Evolutionary conservation across 75 land plant genomes (phyloP).

Genomic region (Isoetes taiwanensis): DNA sequence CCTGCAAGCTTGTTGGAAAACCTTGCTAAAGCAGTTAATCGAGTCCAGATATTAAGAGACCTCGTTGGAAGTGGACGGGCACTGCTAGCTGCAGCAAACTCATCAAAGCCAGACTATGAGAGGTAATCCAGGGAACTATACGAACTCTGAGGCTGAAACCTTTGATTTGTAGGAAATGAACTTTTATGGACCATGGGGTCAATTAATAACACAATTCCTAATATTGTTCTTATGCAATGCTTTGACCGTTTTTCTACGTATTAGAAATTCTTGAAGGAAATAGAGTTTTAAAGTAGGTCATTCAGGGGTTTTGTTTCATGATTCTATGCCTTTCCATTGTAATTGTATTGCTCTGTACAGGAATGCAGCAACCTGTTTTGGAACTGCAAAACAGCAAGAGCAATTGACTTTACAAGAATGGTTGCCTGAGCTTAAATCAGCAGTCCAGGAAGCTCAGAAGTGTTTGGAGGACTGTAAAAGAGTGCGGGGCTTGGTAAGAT

Average conservation of each 20-base stretch:
- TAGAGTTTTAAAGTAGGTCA: too few species aligned
- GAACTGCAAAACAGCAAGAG: constrained; percentile 68
- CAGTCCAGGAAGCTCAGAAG: constrained; percentile 69
- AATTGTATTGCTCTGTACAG: constrained; percentile 25
- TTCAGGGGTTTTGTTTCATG: too few species aligned
- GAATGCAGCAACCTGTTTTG: constrained; percentile 55
- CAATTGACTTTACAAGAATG: constrained; percentile 65
- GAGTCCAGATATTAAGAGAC: constrained; percentile 58
- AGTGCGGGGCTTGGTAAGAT: constrained; percentile 92
- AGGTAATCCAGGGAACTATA: constrained; percentile 31
- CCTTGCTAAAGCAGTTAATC: constrained; percentile 68
- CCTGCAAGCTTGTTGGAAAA: constrained; percentile 87
- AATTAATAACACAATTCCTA: too few species aligned
- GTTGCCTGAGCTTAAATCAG: constrained; percentile 73
- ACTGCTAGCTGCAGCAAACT: constrained; percentile 57
- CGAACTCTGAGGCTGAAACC: background rate
- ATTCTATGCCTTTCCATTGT: too few species aligned
- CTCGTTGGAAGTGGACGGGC: constrained; percentile 73
- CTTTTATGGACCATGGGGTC: too few species aligned
- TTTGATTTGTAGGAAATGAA: background rate
- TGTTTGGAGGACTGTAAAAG: constrained; percentile 77
- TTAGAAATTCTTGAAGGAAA: too few species aligned
- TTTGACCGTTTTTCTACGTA: too few species aligned
- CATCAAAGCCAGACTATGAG: constrained; percentile 81
- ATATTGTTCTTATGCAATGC: too few species aligned